Percentiles rank a stretch among this genome's conserved stretches.
Evolutionary conservation across 225 moss, liverwort and hornwort genomes (phyloP).

Genomic region (Sphagnum contortum): DNA sequence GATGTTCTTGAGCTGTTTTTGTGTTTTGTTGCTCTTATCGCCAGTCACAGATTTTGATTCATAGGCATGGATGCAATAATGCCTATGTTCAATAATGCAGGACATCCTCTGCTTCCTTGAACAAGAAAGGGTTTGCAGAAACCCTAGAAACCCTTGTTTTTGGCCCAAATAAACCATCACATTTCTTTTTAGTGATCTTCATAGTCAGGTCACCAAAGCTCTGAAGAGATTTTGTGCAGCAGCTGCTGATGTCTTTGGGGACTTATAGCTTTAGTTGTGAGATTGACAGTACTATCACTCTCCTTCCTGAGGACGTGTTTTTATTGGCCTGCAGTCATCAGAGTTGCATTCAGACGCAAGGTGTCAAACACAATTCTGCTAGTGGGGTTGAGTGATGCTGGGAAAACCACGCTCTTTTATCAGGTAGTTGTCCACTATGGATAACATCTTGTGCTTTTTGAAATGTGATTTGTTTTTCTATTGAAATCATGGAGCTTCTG

Average conservation of each 20-base stretch:
- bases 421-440: constrained; percentile 32
- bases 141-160: not conserved
- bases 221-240: not conserved
- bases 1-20: too few relatives aligned
- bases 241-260: not conserved
- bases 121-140: too few relatives aligned
- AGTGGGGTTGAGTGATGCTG: constrained; percentile 77
- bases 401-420: constrained; percentile 84
- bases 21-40: too few relatives aligned
- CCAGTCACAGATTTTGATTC: too few relatives aligned
- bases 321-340: constrained; percentile 29
- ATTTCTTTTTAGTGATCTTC: not conserved
- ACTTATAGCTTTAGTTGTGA: not conserved
- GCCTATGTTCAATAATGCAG: too few relatives aligned
- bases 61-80: too few relatives aligned
- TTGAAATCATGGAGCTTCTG: too few relatives aligned
- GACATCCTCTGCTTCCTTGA: too few relatives aligned
- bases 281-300: too few relatives aligned
- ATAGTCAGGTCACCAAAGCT: not conserved
- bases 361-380: constrained; percentile 2
- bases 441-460: too few relatives aligned
- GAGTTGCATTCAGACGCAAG: constrained; percentile 13
- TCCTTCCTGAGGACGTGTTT: constrained; percentile 2
- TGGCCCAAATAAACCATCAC: not conserved
- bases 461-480: too few relatives aligned